Evolutionary conservation across 441 rosid genomes (phyloP).

Genomic region (Eutrema salsugineum): DNA sequence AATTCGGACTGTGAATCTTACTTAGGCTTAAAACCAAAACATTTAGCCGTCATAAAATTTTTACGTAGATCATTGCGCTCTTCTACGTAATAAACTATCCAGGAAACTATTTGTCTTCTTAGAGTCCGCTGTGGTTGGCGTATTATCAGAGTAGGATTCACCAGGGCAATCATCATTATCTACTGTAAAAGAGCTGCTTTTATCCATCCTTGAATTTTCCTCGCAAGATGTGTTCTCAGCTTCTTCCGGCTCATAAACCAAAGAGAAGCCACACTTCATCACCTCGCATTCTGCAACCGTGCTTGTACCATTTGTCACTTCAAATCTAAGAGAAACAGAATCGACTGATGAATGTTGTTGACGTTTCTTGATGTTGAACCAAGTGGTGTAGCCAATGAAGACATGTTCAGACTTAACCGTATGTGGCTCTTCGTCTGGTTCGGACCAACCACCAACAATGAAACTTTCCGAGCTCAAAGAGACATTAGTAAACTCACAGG

Average conservation of each 20-base stretch:
- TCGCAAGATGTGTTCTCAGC: not conserved
- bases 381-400: not conserved
- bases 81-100: too few relatives aligned
- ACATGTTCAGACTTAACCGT: not conserved
- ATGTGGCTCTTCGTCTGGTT: not conserved
- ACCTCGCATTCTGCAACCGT: not conserved
- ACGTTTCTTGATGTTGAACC: not conserved
- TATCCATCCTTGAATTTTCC: not conserved
- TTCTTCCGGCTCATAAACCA: not conserved
- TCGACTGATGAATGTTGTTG: not conserved
- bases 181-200: not conserved
- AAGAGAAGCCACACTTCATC: slow-evolving; percentile 7
- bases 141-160: not conserved
- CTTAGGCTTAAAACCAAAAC: too few relatives aligned
- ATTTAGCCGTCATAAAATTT: too few relatives aligned
- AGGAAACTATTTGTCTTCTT: not conserved
- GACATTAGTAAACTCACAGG: not conserved
- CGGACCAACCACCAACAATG: slow-evolving; percentile 8
- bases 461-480: not conserved
- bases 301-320: slow-evolving; percentile 15
- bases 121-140: not conserved
- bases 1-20: too few relatives aligned
- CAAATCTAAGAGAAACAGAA: not conserved
- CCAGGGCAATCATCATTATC: not conserved
- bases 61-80: too few relatives aligned